These are phyloP conservation scores for Cordyceps fumosorosea DNA, from an alignment of 2,329 filamentous ascomycete genomes.

Conservation along the genomic window DNA sequence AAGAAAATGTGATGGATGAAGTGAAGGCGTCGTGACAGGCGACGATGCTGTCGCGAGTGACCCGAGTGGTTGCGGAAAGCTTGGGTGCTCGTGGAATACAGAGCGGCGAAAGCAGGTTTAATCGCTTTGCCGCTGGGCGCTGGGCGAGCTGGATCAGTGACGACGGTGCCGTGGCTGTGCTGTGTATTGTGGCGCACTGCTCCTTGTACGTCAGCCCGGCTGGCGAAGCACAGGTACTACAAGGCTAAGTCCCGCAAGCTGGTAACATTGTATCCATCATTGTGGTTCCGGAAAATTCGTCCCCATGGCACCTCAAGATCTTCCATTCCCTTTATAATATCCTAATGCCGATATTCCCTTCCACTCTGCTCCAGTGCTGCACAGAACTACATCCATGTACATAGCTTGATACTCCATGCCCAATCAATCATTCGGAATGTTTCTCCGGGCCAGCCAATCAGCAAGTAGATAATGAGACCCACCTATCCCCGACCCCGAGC, in stretches of 20 bases:
- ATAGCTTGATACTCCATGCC: not conserved
- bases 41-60: conserved; percentile 13
- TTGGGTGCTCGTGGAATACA: not conserved
- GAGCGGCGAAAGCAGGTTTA: conserved; percentile 10
- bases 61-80: not conserved
- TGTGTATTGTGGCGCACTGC: conserved; percentile 10
- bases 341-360: not conserved
- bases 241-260: not conserved
- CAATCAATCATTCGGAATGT: not conserved
- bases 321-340: not conserved
- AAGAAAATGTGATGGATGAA: not conserved
- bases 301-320: not conserved
- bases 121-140: not conserved
- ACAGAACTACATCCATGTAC: not conserved
- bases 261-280: not conserved
- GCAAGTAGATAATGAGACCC: not conserved
- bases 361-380: not conserved
- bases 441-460: conserved; percentile 5
- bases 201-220: not conserved
- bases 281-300: not conserved
- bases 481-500: conserved; percentile 15
- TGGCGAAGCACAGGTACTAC: conserved; percentile 2
- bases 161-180: conserved; percentile 15
- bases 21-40: conserved; percentile 8
- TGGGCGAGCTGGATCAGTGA: conserved; percentile 12